A percentile compares a stretch with the other conserved stretches of the same genome.
Evolutionary conservation across 805 yeast genomes (phyloP).

Genomic region (Ogataea methylovora): DNA sequence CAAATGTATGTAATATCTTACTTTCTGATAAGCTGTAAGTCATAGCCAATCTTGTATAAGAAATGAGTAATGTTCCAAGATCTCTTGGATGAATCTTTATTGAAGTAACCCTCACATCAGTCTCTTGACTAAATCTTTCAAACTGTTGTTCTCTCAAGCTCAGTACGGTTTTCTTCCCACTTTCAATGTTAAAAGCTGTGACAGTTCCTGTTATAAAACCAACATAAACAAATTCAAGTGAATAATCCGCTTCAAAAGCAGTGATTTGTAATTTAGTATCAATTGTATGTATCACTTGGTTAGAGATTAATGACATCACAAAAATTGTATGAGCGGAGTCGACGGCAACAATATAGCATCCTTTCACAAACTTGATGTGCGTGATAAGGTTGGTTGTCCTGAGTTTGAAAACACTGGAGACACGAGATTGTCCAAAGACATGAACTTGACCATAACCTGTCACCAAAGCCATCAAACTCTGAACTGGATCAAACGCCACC

Average conservation of each 20-base stretch:
- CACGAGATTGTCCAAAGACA: conserved; percentile 79
- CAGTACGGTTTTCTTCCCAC: conserved; percentile 58
- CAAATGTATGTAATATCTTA: conserved; percentile 45
- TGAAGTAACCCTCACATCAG: conserved; percentile 45
- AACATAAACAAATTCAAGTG: conserved; percentile 77
- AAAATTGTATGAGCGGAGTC: conserved; percentile 54
- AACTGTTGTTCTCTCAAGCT: conserved; percentile 69
- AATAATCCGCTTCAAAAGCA: conserved; percentile 72
- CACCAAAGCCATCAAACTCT: conserved; percentile 74
- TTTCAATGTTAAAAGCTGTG: conserved; percentile 72
- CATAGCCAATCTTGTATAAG: conserved; percentile 64
- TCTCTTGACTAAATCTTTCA: conserved; percentile 47
- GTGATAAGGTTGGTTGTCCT: conserved; percentile 43
- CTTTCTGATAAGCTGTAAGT: conserved; percentile 60
- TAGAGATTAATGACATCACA: conserved; percentile 63
- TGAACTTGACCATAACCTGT: conserved; percentile 65
- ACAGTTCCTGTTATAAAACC: conserved; percentile 76
- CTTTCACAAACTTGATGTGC: conserved; percentile 62
- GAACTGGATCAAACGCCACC: conserved; percentile 80
- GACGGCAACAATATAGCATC: conserved; percentile 71
- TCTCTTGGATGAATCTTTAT: conserved; percentile 87
- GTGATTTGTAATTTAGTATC: conserved; percentile 62
- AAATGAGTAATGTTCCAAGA: conserved; percentile 65
- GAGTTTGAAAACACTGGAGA: conserved; percentile 56
- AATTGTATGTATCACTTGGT: conserved; percentile 50